These are phyloP conservation scores for Physcomitrium patens DNA, from an alignment of 225 moss, liverwort and hornwort species.

Conservation along the genomic window DNA sequence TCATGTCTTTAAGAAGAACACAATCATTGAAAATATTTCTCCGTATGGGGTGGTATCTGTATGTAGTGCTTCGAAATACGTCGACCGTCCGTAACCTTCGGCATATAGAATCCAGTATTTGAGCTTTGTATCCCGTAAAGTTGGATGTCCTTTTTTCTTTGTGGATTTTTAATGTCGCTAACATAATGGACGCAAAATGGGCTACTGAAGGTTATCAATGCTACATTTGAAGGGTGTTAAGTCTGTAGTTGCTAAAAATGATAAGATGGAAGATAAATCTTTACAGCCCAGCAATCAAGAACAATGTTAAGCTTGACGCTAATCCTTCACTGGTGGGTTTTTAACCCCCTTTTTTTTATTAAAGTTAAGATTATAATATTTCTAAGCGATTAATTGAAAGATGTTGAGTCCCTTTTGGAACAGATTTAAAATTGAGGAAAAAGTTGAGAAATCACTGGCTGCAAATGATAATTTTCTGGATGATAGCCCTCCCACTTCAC, in stretches of 20 bases:
- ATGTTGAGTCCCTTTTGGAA: slow-evolving; percentile 15
- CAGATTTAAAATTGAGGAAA: slow-evolving; percentile 19
- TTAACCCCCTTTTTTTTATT: slow-evolving; percentile 18
- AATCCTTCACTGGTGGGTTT: slow-evolving; percentile 7
- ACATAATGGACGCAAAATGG: slow-evolving; percentile 25
- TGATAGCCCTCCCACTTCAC: slow-evolving; percentile 17
- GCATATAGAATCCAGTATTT: slow-evolving; percentile 5
- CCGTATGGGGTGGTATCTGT: slow-evolving; percentile 2
- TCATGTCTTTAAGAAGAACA: slow-evolving; percentile 3
- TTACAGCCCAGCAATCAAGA: slow-evolving; percentile 3
- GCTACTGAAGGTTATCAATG: slow-evolving; percentile 22
- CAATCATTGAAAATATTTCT: slow-evolving; percentile 14
- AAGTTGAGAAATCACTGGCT: slow-evolving; percentile 21
- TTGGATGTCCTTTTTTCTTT: slow-evolving; percentile 15
- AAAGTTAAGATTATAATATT: slow-evolving; percentile 22
- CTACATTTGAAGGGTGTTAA: slow-evolving; percentile 18
- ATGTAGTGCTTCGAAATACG: neutral
- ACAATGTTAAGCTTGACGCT: neutral
- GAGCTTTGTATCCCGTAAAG: slow-evolving; percentile 5
- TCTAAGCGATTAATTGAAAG: slow-evolving; percentile 12
- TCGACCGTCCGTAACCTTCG: neutral
- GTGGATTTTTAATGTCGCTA: slow-evolving; percentile 21
- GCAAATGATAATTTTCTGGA: slow-evolving; percentile 13
- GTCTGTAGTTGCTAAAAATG: neutral
- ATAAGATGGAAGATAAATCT: neutral